Percentiles rank a stretch among this genome's conserved stretches.
Evolutionary conservation across 1,284 basidiomycete species (phyloP).

Genomic region (Dichomitus squalens): DNA sequence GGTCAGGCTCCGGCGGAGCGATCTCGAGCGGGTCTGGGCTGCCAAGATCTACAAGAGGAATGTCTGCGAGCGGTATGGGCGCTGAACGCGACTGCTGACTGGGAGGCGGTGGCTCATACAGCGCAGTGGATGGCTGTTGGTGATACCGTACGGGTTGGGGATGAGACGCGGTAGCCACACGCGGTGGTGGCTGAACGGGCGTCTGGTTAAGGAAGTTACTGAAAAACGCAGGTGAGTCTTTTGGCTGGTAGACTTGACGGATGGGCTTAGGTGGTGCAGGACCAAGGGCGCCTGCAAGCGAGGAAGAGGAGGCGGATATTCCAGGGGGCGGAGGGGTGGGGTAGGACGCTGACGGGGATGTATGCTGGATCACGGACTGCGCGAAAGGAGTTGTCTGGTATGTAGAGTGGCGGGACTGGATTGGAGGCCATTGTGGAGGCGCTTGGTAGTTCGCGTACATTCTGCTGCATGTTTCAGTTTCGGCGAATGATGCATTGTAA

Average conservation of each 20-base stretch:
- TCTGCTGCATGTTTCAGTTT: constrained; percentile 10
- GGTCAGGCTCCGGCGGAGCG: constrained; percentile 24
- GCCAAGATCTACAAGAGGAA: constrained; percentile 12
- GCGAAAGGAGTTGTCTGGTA: constrained; percentile 59
- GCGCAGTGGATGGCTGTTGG: constrained; percentile 13
- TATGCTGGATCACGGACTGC: constrained; percentile 62
- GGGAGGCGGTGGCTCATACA: constrained; percentile 16
- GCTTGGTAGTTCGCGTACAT: constrained; percentile 26
- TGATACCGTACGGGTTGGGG: not conserved
- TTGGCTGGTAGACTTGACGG: constrained; percentile 43
- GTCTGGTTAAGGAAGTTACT: constrained; percentile 63
- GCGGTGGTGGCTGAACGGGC: constrained; percentile 34
- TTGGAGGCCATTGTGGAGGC: constrained; percentile 36
- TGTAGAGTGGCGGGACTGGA: constrained; percentile 39
- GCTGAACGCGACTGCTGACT: constrained; percentile 5
- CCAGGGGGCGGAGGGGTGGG: constrained; percentile 69
- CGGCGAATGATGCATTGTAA: not conserved
- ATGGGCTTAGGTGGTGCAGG: constrained; percentile 40
- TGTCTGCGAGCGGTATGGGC: constrained; percentile 9
- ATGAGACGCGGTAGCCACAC: not conserved
- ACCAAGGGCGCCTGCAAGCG: constrained; percentile 71
- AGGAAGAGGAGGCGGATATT: constrained; percentile 66
- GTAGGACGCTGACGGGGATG: constrained; percentile 58
- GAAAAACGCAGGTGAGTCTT: constrained; percentile 64
- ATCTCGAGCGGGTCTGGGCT: constrained; percentile 57